Base-by-base conservation (phyloP, 805 yeast genomes). In the Sungouiella thailandica region DNA sequence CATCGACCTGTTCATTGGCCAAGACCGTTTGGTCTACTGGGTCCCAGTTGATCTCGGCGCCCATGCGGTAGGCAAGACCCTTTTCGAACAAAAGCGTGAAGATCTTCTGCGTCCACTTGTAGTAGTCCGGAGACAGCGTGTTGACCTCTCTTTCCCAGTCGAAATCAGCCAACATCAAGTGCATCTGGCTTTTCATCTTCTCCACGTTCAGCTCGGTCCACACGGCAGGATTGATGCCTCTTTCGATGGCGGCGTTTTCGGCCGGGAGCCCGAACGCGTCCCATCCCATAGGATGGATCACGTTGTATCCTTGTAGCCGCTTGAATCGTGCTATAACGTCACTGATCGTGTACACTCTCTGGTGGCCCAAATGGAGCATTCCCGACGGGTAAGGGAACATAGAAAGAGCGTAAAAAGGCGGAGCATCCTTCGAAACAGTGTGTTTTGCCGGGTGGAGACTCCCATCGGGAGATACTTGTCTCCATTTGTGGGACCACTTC, bases 371-470 rank as follows among this genome's bases (percentile, higher is more conserved):
- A 53, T 93, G 98, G 4, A 93, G 69, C 39, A 72, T 70, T 1
- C 98, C 98, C 0, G 96, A 87, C 1, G 98, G 98, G 49, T 93
- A 93, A 1, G 98, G 98, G 52, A 93, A 90, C 96, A 84, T 85
- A 0, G 95, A 71, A 20, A 93, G 64, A 17, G 83, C 74, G 56
- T 80, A 90, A 53, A 74, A 77, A 1, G 57, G 41, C 19, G 35
- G 28, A 3, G 29, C 25, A n/a, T 19, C 19, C 10, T 20, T 19
- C 3, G 16, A 5, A 2, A n/a, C 20, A n/a, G 13, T 17, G 13
- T 28, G 22, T 12, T 31, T 37, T 8, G 58, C 48, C 0, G 74
- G 73, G 34, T 66, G 65, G 13, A 68, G 46, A 2, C 65, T 55
- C 7, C 53, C 54, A 27, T 48, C 51, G 4, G 58, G 58, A 2